Percentiles rank a stretch among this genome's conserved stretches.
Conservation (phyloP, 768 basidiomycete species). For the Paxillus rubicundulus region DNA sequence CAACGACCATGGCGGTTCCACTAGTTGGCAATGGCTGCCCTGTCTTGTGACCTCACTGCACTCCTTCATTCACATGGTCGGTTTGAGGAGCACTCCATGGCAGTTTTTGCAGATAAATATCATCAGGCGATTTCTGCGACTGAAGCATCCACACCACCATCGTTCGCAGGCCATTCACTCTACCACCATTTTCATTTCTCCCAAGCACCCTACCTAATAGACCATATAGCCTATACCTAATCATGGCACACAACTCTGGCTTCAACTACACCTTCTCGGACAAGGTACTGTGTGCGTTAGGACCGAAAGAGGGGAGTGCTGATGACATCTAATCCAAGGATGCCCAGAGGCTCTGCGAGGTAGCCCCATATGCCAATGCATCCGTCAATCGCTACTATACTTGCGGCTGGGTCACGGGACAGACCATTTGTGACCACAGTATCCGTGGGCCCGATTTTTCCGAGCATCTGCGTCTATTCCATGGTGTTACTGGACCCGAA, state of each 20-base stretch:
- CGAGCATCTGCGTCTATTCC: conserved; percentile 19
- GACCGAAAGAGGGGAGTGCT: neutral
- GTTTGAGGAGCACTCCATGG: conserved; percentile 20
- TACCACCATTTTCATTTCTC: conserved; percentile 1
- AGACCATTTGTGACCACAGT: neutral
- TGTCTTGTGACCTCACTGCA: conserved; percentile 13
- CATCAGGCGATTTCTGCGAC: neutral
- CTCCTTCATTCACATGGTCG: conserved; percentile 14
- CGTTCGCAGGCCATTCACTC: neutral
- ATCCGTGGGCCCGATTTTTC: conserved; percentile 12
- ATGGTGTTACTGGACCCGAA: conserved; percentile 20
- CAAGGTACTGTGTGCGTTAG: conserved; percentile 2
- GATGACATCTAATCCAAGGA: conserved; percentile 12
- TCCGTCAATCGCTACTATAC: conserved; percentile 7
- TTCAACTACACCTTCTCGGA: conserved; percentile 13
- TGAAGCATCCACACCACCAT: conserved; percentile 6
- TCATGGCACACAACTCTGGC: neutral
- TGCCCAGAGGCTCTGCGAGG: neutral
- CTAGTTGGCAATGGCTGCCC: conserved; percentile 13
- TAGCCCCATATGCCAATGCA: neutral
- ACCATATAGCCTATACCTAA: neutral
- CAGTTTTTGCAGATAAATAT: conserved; percentile 18
- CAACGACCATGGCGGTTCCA: conserved; percentile 10
- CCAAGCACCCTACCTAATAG: neutral
- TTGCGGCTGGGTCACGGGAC: conserved; percentile 16